phyloP scores from a whole-genome alignment of 2,329 filamentous ascomycete species.

The Sphaerostilbella broomeana region DNA sequence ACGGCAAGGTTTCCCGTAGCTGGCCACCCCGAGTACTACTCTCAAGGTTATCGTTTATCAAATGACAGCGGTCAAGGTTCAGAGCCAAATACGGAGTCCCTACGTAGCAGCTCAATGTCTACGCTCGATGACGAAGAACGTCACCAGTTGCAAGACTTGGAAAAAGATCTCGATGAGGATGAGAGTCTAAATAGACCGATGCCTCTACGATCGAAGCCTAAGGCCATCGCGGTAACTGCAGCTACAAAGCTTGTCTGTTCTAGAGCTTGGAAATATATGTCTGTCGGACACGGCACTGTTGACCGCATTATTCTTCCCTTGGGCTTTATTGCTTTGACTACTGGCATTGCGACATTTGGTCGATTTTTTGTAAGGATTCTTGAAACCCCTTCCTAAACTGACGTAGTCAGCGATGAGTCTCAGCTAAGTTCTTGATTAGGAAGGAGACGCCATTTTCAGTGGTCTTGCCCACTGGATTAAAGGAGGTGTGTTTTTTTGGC shows the following conservation, averaged over 20 bases:
- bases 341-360: constrained; percentile 69
- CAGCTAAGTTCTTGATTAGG: too few species aligned
- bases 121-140: constrained; percentile 32
- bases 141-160: constrained; percentile 28
- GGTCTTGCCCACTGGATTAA: constrained; percentile 92
- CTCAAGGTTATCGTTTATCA: constrained; percentile 50
- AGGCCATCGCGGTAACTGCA: constrained; percentile 46
- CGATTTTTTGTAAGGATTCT: constrained; percentile 68
- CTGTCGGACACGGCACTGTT: constrained; percentile 57
- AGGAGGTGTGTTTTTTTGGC: constrained; percentile 91
- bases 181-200: constrained; percentile 31
- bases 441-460: constrained; percentile 64
- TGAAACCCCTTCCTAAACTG: neutral
- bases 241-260: constrained; percentile 50
- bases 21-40: constrained; percentile 39
- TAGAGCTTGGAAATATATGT: constrained; percentile 51
- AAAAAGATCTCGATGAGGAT: constrained; percentile 45
- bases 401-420: neutral
- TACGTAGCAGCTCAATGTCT: constrained; percentile 59
- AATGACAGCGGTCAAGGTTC: constrained; percentile 71
- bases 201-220: constrained; percentile 33
- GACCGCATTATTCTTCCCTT: constrained; percentile 73
- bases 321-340: constrained; percentile 65
- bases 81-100: constrained; percentile 59
- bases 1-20: constrained; percentile 48